These are phyloP conservation scores for Quaeritorhiza haematococci DNA, from an alignment of 371 early-diverging fungal species.

Conservation along the genomic window DNA sequence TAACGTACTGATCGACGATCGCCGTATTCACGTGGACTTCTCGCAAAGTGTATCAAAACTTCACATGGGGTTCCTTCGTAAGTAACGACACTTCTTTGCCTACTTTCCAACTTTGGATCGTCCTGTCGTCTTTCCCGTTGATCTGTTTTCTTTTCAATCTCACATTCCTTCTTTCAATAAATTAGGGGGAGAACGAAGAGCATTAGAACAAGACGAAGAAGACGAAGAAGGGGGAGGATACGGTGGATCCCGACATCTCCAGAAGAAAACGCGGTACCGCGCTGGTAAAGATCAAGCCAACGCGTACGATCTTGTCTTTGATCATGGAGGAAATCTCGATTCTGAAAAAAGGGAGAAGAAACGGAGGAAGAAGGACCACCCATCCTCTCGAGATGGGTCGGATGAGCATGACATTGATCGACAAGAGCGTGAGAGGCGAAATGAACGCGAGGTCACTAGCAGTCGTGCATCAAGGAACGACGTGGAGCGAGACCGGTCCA, in stretches of 20 bases:
- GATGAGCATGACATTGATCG: constrained; percentile 7
- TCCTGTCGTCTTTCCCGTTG: not conserved
- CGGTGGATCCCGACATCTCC: constrained; percentile 39
- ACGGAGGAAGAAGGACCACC: not conserved
- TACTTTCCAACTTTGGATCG: not conserved
- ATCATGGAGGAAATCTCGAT: constrained; percentile 34
- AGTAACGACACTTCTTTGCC: constrained; percentile 5
- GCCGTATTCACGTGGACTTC: constrained; percentile 95
- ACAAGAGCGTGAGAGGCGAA: constrained; percentile 15
- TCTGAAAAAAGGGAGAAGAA: constrained; percentile 21
- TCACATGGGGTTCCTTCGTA: constrained; percentile 26
- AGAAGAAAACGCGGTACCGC: constrained; percentile 40
- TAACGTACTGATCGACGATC: constrained; percentile 93
- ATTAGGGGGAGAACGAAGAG: constrained; percentile 2
- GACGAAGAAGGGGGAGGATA: constrained; percentile 24
- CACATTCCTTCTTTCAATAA: not conserved
- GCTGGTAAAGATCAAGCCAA: constrained; percentile 35
- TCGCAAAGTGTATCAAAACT: constrained; percentile 91
- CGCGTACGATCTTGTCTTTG: constrained; percentile 41
- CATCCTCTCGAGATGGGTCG: constrained; percentile 4
- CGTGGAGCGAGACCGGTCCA: constrained; percentile 4
- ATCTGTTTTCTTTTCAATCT: not conserved
- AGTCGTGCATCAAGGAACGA: no score
- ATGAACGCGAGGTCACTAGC: constrained; percentile 13
- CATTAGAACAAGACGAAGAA: constrained; percentile 1